Percentiles rank a stretch among this genome's conserved stretches.
Evolutionary conservation across 495 filamentous ascomycete genomes (phyloP).

Genomic region (Corynascus novoguineensis): DNA sequence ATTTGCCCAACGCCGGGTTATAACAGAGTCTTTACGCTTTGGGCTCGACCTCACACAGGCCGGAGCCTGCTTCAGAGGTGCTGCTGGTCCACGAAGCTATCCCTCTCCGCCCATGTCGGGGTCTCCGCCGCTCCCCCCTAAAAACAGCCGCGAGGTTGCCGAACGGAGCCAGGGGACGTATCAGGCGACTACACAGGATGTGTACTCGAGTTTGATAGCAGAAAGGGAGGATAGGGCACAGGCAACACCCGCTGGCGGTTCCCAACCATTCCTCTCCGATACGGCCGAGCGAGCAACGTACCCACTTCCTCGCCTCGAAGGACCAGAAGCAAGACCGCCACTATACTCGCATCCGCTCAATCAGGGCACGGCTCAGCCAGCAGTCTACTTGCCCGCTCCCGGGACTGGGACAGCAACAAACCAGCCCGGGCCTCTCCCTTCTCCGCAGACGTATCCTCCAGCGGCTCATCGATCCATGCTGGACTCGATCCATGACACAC

Average conservation of each 20-base stretch:
- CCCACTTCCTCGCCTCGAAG: conserved; percentile 35
- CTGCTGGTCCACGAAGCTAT: conserved; percentile 60
- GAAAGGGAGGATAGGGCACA: conserved; percentile 38
- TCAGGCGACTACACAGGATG: conserved; percentile 44
- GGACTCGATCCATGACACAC: conserved; percentile 37
- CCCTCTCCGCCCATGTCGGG: conserved; percentile 83
- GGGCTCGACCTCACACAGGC: conserved; percentile 64
- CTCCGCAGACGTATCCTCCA: conserved; percentile 32
- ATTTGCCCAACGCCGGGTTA: conserved; percentile 57
- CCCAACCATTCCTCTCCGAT: conserved; percentile 36
- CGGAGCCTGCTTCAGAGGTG: conserved; percentile 61
- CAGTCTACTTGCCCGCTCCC: conserved; percentile 33
- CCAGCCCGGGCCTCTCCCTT: conserved; percentile 25
- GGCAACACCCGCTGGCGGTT: conserved; percentile 27
- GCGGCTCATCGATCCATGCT: conserved; percentile 29
- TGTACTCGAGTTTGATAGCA: conserved; percentile 38
- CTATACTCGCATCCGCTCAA: conserved; percentile 35
- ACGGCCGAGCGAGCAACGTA: conserved; percentile 38
- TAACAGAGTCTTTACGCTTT: conserved; percentile 60
- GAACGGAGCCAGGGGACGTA: conserved; percentile 51
- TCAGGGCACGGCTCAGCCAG: conserved; percentile 19
- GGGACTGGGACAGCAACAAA: conserved; percentile 13
- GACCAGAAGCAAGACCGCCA: conserved; percentile 28
- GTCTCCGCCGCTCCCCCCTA: conserved; percentile 63
- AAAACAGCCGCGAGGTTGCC: conserved; percentile 56